A percentile compares a stretch with the other conserved stretches of the same genome.
phyloP scores from a whole-genome alignment of 208 protist species.

The Novymonas esmeraldas region DNA sequence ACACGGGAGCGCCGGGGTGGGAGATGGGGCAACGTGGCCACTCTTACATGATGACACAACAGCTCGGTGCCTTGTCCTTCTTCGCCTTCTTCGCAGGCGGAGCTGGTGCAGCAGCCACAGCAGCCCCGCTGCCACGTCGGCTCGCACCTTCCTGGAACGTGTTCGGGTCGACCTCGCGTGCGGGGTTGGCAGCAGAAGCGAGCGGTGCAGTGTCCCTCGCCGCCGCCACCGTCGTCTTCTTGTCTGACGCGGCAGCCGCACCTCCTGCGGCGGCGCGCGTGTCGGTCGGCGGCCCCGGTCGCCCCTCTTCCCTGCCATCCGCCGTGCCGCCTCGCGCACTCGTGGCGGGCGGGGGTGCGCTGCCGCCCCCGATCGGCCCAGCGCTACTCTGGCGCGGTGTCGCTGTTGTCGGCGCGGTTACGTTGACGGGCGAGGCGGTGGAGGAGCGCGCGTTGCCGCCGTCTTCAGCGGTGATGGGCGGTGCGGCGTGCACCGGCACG shows the following conservation, averaged over 20 bases:
- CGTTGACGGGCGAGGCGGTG: background rate
- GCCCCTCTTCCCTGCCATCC: background rate
- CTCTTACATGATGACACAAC: conserved; percentile 15
- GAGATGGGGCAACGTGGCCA: too few relatives aligned
- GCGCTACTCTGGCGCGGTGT: background rate
- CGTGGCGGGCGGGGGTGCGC: background rate
- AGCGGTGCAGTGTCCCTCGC: too few relatives aligned
- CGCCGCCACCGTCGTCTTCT: too few relatives aligned
- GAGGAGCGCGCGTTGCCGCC: background rate
- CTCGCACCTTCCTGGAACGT: too few relatives aligned
- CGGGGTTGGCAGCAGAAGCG: too few relatives aligned
- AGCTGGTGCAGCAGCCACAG: too few relatives aligned
- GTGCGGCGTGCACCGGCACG: background rate
- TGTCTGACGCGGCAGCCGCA: too few relatives aligned
- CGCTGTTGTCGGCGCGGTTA: background rate
- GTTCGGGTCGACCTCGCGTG: too few relatives aligned
- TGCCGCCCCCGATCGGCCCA: background rate
- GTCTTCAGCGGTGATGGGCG: background rate
- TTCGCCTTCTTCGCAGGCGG: background rate
- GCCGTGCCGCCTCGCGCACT: background rate
- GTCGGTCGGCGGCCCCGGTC: too few relatives aligned
- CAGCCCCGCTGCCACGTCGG: too few relatives aligned
- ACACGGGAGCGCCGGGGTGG: background rate
- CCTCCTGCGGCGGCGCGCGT: too few relatives aligned
- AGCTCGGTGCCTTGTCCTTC: conserved; percentile 9